Base-by-base conservation (phyloP, 1,139 yeast genomes). In the Eremothecium coryli region DNA sequence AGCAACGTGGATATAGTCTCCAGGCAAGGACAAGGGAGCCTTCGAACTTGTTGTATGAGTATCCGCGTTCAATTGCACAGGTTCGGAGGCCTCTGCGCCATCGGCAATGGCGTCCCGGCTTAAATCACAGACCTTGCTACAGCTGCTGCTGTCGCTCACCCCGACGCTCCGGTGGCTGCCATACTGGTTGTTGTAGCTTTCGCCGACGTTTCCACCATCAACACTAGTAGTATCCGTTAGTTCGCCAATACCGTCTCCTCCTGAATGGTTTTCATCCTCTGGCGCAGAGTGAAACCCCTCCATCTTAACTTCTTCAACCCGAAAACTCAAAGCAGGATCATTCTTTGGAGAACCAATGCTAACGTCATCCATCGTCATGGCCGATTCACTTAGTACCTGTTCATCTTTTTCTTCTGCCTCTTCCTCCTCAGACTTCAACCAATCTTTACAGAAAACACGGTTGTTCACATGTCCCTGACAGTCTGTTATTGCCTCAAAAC, bases 1-100 rank as follows among this genome's bases (percentile, higher is more conserved):
- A 6, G 51, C 46, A 12, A 48, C 42, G 22, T 47, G 49, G 8
- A 48, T 44, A 26, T 47, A 48, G 29, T 48, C 49, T 25, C 30
- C 30, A 10, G 30, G 30, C 9, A 27, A 14, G 11, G 30, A 27
- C 22, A 27, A 22, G 3, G 30, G 22, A n/a, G 30, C 22, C 22
- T 18, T 27, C 11, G 15, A 20, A 10, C 22, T 20, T 10, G 7
- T 10, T 8, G 10, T 10, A 8, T 20, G 22, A 7, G 10, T 10
- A 20, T 10, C 7, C 7, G 22, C 22, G 8, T 23, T 23, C 10
- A 8, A 10, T 20, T 20, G 22, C 7, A 20, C 22, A 10, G 22
- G 22, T n/a, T n/a, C n/a, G n/a, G n/a, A n/a, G n/a, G n/a, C n/a
- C n/a, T n/a, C n/a, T n/a, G n/a, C n/a, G n/a, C n/a, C n/a, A n/a